These are phyloP conservation scores for Tuber indicum DNA, from an alignment of 495 filamentous ascomycete genomes.

Conservation along the genomic window DNA sequence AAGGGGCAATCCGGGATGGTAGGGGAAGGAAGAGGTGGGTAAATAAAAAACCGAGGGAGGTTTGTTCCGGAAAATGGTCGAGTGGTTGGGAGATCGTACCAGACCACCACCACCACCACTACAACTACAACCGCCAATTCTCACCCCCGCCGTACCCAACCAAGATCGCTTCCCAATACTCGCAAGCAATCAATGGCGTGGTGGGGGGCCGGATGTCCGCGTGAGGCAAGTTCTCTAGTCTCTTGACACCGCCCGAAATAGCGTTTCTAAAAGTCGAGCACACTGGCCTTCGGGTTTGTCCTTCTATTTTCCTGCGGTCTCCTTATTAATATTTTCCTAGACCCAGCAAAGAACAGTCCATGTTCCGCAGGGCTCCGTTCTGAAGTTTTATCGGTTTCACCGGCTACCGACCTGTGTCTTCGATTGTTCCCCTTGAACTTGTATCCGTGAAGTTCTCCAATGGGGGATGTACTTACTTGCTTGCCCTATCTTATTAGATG, in stretches of 20 bases:
- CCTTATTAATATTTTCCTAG: neutral
- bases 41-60: slow-evolving; percentile 14
- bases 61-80: neutral
- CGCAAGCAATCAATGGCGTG: slow-evolving; percentile 11
- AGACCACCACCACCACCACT: slow-evolving; percentile 13
- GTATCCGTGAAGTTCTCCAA: neutral
- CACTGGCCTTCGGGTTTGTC: slow-evolving; percentile 9
- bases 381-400: slow-evolving; percentile 10
- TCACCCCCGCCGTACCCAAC: slow-evolving; percentile 13
- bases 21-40: slow-evolving; percentile 10
- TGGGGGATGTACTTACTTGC: slow-evolving; percentile 3
- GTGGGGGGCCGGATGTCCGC: slow-evolving; percentile 2
- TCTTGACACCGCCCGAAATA: slow-evolving; percentile 13
- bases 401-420: slow-evolving; percentile 16
- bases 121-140: slow-evolving; percentile 7
- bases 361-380: neutral
- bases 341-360: slow-evolving; percentile 10
- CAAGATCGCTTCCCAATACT: slow-evolving; percentile 5
- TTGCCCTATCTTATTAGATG: slow-evolving; percentile 16
- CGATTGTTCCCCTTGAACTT: slow-evolving; percentile 19
- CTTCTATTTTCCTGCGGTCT: neutral
- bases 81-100: too few relatives aligned
- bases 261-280: slow-evolving; percentile 1
- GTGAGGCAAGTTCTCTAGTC: slow-evolving; percentile 6
- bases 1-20: slow-evolving; percentile 18